Conservation (phyloP, 495 filamentous ascomycete species). For the Annulohypoxylon maeteangense region DNA sequence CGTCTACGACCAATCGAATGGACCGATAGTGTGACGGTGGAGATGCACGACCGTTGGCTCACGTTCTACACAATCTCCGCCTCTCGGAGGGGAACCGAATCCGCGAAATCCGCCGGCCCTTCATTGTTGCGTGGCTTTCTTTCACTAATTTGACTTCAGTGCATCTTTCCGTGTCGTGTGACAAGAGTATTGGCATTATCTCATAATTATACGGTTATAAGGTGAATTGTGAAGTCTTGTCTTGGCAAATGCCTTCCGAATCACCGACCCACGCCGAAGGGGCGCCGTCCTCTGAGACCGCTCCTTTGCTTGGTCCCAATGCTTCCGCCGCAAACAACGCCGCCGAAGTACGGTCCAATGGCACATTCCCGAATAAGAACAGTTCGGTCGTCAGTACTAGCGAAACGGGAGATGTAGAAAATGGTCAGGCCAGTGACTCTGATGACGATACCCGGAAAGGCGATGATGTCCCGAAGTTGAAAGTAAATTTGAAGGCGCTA, state of each 20-base stretch:
- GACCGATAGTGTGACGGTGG: constrained; percentile 26
- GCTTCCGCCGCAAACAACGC: constrained; percentile 22
- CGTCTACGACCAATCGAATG: constrained; percentile 8
- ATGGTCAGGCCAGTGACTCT: constrained; percentile 6
- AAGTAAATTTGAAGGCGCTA: constrained; percentile 61
- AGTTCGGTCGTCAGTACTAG: background rate
- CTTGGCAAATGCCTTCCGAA: constrained; percentile 23
- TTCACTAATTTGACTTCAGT: background rate
- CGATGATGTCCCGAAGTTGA: constrained; percentile 35
- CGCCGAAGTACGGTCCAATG: constrained; percentile 18
- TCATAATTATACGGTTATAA: background rate
- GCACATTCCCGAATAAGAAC: constrained; percentile 30
- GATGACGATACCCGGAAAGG: constrained; percentile 16
- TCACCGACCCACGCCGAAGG: constrained; percentile 16
- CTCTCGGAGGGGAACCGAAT: constrained; percentile 14
- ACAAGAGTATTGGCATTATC: background rate
- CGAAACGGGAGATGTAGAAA: constrained; percentile 35
- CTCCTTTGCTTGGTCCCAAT: constrained; percentile 37
- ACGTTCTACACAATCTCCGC: constrained; percentile 7
- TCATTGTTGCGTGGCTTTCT: background rate
- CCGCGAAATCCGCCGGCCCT: background rate
- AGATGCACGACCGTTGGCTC: constrained; percentile 24
- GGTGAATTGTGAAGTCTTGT: constrained; percentile 3
- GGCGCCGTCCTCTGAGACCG: constrained; percentile 37
- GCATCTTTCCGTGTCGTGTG: background rate